These are phyloP conservation scores for Xylaria venustula DNA, from an alignment of 495 filamentous ascomycete genomes.

Conservation along the genomic window DNA sequence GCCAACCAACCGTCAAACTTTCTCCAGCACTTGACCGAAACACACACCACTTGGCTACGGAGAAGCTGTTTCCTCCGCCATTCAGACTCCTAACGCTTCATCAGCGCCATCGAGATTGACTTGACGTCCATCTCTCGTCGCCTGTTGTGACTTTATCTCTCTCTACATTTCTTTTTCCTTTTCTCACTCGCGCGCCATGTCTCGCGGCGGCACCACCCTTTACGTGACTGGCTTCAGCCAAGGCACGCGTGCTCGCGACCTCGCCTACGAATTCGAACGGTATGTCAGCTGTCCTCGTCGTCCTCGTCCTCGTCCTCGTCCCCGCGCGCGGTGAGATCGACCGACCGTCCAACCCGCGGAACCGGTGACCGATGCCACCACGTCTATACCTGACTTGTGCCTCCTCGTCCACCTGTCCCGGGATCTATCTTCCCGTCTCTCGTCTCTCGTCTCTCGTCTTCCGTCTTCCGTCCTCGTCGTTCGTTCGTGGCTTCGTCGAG, in stretches of 20 bases:
- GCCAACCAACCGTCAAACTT: conserved; percentile 14
- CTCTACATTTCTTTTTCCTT: conserved; percentile 14
- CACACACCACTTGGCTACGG: conserved; percentile 2
- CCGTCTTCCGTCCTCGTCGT: conserved; percentile 25
- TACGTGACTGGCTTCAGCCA: conserved; percentile 98
- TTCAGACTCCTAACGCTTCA: neutral
- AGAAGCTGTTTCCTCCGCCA: conserved; percentile 5
- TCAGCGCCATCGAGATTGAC: conserved; percentile 22
- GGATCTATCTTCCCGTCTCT: conserved; percentile 7
- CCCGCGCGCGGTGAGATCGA: conserved; percentile 30
- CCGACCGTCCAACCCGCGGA: conserved; percentile 16
- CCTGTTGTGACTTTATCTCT: conserved; percentile 20
- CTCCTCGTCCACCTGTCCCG: conserved; percentile 23
- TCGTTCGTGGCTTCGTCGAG: conserved; percentile 38
- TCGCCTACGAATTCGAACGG: conserved; percentile 91
- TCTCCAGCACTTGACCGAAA: conserved; percentile 14
- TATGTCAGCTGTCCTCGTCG: conserved; percentile 62
- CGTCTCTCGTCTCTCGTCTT: conserved; percentile 22
- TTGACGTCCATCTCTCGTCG: conserved; percentile 14
- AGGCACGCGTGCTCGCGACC: conserved; percentile 97
- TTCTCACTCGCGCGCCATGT: conserved; percentile 58
- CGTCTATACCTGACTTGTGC: conserved; percentile 11
- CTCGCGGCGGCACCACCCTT: conserved; percentile 88
- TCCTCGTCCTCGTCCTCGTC: conserved; percentile 32
- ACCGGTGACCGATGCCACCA: conserved; percentile 31